Conservation (phyloP, 352 stramenopile genomes). For the Phytopythium ostracodes region DNA sequence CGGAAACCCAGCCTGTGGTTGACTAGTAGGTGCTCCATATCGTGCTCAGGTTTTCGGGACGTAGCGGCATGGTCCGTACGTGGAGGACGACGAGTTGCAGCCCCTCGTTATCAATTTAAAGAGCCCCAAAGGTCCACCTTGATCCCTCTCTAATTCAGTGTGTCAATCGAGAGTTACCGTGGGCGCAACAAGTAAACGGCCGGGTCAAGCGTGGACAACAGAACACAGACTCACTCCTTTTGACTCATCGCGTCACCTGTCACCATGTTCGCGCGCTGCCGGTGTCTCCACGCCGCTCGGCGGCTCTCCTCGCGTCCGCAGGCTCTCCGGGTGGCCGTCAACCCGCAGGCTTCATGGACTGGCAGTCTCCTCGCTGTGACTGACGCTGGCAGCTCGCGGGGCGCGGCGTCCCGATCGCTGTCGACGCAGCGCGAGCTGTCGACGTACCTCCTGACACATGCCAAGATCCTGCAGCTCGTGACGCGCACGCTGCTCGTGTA, state of each 20-base stretch:
- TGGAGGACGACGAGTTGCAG: too few relatives aligned
- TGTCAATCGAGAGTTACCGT: not conserved
- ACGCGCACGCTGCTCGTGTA: constrained; percentile 29
- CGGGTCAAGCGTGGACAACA: not conserved
- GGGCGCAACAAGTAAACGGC: not conserved
- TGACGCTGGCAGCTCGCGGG: not conserved
- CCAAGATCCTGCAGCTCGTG: constrained; percentile 40
- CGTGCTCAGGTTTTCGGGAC: too few relatives aligned
- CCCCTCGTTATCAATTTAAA: not conserved
- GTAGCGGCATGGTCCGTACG: too few relatives aligned
- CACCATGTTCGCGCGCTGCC: not conserved
- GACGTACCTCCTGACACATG: constrained; percentile 25
- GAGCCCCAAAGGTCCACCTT: not conserved
- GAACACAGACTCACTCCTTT: too few relatives aligned
- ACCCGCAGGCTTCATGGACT: not conserved
- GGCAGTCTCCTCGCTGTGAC: not conserved
- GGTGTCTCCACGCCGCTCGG: not conserved
- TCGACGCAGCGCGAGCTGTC: constrained; percentile 20
- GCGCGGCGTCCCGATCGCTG: not conserved
- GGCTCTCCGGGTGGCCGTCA: not conserved
- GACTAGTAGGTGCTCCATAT: too few relatives aligned
- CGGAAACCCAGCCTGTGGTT: too few relatives aligned
- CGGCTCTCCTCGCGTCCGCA: not conserved
- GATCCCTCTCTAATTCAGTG: not conserved
- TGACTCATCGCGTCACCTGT: not conserved